These are phyloP conservation scores for Paxillus ammoniavirescens DNA, from an alignment of 768 basidiomycete species.

Conservation along the genomic window DNA sequence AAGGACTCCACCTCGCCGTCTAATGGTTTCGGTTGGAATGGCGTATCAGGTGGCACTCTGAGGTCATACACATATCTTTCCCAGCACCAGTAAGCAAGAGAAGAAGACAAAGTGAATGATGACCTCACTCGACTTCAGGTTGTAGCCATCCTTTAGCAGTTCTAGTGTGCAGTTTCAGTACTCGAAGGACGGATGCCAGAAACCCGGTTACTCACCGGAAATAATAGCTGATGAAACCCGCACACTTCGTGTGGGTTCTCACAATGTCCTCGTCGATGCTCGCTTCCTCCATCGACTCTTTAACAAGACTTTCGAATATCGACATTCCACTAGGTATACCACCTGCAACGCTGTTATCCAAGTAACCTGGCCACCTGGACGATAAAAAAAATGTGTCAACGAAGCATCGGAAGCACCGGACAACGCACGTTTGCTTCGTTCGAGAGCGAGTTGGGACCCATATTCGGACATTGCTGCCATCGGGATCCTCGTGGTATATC, in stretches of 20 bases:
- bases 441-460: conserved; percentile 88
- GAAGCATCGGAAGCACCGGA: background rate
- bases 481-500: conserved; percentile 48
- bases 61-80: conserved; percentile 84
- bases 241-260: conserved; percentile 51
- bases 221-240: conserved; percentile 82
- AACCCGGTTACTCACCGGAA: conserved; percentile 46
- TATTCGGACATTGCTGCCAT: conserved; percentile 44
- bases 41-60: conserved; percentile 52
- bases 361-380: conserved; percentile 72
- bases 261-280: conserved; percentile 70
- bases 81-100: background rate
- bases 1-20: conserved; percentile 97
- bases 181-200: background rate
- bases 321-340: conserved; percentile 83
- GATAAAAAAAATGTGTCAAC: background rate
- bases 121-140: conserved; percentile 76
- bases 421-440: conserved; percentile 84
- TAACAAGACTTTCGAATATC: conserved; percentile 72
- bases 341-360: conserved; percentile 92
- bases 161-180: conserved; percentile 9
- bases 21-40: conserved; percentile 65
- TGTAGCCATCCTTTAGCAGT: conserved; percentile 60
- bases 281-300: conserved; percentile 94
- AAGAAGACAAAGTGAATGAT: background rate